Evolutionary conservation across 1,284 basidiomycete genomes (phyloP), one percentile per base, ranked within the genome.

Genomic region (Ustilago esculenta): DNA sequence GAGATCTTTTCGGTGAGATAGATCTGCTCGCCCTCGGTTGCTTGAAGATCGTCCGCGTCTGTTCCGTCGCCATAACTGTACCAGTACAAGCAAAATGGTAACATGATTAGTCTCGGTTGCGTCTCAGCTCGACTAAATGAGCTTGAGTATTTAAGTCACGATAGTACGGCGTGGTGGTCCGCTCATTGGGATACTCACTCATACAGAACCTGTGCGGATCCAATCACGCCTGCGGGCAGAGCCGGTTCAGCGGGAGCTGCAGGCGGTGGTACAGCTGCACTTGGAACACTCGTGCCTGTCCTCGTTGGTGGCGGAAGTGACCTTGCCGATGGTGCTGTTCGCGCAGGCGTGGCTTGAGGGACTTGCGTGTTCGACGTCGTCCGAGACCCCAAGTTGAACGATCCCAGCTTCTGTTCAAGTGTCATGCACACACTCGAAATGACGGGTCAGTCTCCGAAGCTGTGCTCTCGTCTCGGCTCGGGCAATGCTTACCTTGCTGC

Each of bases 1-100:
- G 61, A 65, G 18, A 79, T 70, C 17, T 56, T 58, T 32, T 79
- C 76, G 12, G 63, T 36, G 1, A 79, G 56, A 10, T 46, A 56
- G 33, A 79, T 63, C 11, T 44, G 34, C 33, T 79, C 75, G 12
- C 72, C 75, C 21, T 73, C 55, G 0, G 24, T 29, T 0, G 73
- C 69, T 5, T 27, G n/a, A 6, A 79, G 50, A 18, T 79, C 76
- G 34, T 75, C 75, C 8, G 68, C 17, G 25, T 79, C 73, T 7
- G 60, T 35, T 4, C 65, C 76, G 24, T 72, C 70, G 18, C 58
- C 69, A 25, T 72, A 72, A 17, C 44, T 46, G 17, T 15, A 21
- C 29, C 15, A 43, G 15, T 11, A 18, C 15, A 11, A 45, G n/a
- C n/a, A n/a, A n/a, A n/a, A n/a, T n/a, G n/a, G n/a, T n/a, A n/a